phyloP scores from a whole-genome alignment of 2,329 filamentous ascomycete genomes.

The Pleochaeta shiraiana region DNA sequence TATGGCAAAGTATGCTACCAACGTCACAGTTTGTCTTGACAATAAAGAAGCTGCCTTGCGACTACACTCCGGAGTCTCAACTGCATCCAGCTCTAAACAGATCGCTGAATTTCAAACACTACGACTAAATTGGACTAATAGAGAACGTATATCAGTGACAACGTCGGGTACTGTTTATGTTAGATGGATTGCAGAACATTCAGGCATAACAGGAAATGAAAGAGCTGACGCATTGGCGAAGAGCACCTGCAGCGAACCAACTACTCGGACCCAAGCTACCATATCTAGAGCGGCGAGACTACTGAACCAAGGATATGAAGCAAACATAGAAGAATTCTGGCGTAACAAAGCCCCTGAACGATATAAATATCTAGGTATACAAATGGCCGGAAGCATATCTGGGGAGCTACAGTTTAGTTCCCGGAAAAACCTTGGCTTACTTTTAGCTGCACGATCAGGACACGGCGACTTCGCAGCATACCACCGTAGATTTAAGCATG shows the following conservation, averaged over 20 bases:
- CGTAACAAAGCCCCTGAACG: constrained; percentile 7
- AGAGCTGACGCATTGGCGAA: not conserved
- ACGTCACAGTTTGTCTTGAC: too few relatives aligned
- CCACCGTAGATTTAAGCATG: not conserved
- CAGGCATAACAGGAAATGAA: not conserved
- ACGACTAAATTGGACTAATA: not conserved
- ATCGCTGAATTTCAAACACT: not conserved
- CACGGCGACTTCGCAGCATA: not conserved
- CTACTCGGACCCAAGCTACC: not conserved
- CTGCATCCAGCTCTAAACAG: not conserved
- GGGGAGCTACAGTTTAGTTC: not conserved
- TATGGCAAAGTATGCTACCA: not conserved
- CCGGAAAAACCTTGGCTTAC: not conserved
- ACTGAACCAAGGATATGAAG: not conserved
- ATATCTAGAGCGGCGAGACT: not conserved
- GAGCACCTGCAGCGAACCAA: not conserved
- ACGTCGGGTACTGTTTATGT: not conserved
- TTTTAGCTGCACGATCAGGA: not conserved
- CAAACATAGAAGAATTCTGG: not conserved
- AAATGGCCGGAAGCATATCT: not conserved
- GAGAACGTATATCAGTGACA: not conserved
- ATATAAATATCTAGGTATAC: not conserved
- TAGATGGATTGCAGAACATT: not conserved
- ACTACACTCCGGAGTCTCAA: not conserved
- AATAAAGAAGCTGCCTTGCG: not conserved